Base-by-base conservation (phyloP, 805 yeast genomes). In the Hanseniaspora lachancei region DNA sequence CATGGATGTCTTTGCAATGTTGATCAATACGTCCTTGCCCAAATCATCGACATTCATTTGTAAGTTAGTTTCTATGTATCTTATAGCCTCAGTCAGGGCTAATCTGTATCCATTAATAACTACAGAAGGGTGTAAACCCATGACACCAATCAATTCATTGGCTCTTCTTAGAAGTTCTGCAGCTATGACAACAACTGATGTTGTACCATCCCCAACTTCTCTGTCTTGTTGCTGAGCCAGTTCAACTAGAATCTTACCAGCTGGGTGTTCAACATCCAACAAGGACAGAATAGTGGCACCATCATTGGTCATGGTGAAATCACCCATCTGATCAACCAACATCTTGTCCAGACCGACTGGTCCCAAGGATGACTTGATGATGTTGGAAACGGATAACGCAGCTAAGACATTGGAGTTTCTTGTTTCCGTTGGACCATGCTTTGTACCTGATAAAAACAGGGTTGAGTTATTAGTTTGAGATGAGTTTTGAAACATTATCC, bases 311-410 rank as follows among this genome's bases (percentile, higher is more conserved):
- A 93, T 97, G 6, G 96, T 89, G 47, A 93, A 97, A 71, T 95
- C 98, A 60, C 98, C 98, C 71, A 93, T 95, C 66, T 93, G 98
- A 70, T 93, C 99, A 41, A 93, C 99, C 49, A 93, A 77, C 96
- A 93, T 93, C 74, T 93, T 93, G 73, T 93, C 99, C 54, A 93
- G 76, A 29, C 99, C 99, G 38, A 93, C 97, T 9, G 99, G 99
- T 5, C 99, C 99, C 57, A 93, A 74, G 1, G 97, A 89, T 15
- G 96, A 83, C 69, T 89, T 89, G 47, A 83, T 87, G 54, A 82
- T 75, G 64, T 82, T 85, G 18, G 87, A 87, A 41, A 82, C 87
- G 12, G 89, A 87, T 62, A 82, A 70, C 75, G 97, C 93, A 7
- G 98, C 98, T 66, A 89, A 72, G 20, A 95, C 96, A 65, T 93